Percentiles rank a stretch among this genome's conserved stretches.
phyloP scores from a whole-genome alignment of 169 alveolate species.

The Babesia bovis region DNA sequence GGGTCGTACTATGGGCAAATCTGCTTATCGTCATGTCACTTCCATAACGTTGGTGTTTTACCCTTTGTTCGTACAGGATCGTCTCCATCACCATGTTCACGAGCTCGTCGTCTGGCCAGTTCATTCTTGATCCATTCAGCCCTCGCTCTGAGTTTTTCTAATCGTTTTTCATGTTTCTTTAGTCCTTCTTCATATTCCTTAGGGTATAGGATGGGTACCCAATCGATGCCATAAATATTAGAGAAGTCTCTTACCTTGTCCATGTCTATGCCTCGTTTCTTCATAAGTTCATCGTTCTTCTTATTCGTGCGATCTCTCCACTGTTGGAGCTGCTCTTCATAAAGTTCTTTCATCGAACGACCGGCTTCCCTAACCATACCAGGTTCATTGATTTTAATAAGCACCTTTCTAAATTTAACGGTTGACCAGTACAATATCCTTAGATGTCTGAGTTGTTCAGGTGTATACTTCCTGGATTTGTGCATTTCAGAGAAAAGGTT shows the following conservation, averaged over 20 bases:
- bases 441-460: slow-evolving; percentile 51
- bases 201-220: slow-evolving; percentile 77
- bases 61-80: slow-evolving; percentile 36
- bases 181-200: slow-evolving; percentile 67
- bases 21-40: neutral
- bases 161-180: slow-evolving; percentile 37
- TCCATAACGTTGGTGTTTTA: slow-evolving; percentile 34
- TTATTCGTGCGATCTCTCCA: slow-evolving; percentile 58
- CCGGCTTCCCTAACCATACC: slow-evolving; percentile 69
- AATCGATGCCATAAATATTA: slow-evolving; percentile 73
- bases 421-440: slow-evolving; percentile 74
- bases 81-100: slow-evolving; percentile 29
- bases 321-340: slow-evolving; percentile 69
- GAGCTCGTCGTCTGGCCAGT: slow-evolving; percentile 11
- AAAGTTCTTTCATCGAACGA: slow-evolving; percentile 72
- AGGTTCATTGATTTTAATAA: slow-evolving; percentile 66
- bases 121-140: slow-evolving; percentile 28
- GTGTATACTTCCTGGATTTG: slow-evolving; percentile 65
- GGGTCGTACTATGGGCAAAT: too few relatives aligned
- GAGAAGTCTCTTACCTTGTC: slow-evolving; percentile 76
- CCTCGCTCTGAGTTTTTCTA: slow-evolving; percentile 47
- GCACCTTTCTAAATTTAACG: slow-evolving; percentile 67
- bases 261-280: slow-evolving; percentile 67
- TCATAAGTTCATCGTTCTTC: slow-evolving; percentile 67
- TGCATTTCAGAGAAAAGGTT: slow-evolving; percentile 69